A percentile compares a stretch with the other conserved stretches of the same genome.
These are phyloP conservation scores for Naegleria gruberi DNA, from an alignment of 208 protist species.

Conservation along the genomic window DNA sequence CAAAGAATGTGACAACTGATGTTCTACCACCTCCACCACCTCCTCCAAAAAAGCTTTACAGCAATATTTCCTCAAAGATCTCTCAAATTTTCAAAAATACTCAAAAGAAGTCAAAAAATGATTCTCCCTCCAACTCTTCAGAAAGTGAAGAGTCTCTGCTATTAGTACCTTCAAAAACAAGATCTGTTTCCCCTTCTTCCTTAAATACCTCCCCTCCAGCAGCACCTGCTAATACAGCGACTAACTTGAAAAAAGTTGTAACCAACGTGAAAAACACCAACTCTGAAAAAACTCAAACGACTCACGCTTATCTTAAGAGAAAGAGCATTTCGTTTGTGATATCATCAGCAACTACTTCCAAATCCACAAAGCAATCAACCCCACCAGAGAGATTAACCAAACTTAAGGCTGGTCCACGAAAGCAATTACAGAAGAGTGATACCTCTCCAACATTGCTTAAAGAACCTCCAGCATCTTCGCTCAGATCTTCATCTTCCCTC, in stretches of 20 bases:
- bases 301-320: background rate
- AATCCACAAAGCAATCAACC: background rate
- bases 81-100: no score
- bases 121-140: no score
- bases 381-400: background rate
- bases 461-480: background rate
- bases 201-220: no score
- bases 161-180: no score
- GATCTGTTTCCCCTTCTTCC: no score
- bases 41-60: no score
- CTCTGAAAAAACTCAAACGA: background rate
- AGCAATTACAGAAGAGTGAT: background rate
- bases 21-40: no score
- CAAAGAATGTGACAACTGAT: no score
- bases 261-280: background rate
- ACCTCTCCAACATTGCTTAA: background rate
- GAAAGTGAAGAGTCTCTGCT: no score
- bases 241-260: background rate
- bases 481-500: background rate
- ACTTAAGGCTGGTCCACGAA: background rate
- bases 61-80: no score
- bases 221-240: no score
- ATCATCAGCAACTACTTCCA: background rate
- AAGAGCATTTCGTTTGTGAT: background rate
- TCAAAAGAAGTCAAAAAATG: no score